These are phyloP conservation scores for Adiantum capillusveneris DNA, from an alignment of 75 land plant species.

Conservation along the genomic window DNA sequence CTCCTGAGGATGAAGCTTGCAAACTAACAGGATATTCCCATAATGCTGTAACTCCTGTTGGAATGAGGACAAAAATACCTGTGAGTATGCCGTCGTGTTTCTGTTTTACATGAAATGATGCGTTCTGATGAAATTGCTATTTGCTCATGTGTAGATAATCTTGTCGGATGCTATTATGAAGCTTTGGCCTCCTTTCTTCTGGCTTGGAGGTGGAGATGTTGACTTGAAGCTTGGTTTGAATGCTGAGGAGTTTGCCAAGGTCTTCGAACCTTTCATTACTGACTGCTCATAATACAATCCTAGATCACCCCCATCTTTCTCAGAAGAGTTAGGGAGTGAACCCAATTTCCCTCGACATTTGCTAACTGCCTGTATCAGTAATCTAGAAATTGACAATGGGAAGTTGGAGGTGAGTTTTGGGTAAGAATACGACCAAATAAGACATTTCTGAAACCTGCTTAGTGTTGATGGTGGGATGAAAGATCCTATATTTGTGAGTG, in stretches of 20 bases:
- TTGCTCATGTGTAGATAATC: conserved; percentile 66
- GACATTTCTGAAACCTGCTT: too few relatives aligned
- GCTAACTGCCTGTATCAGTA: too few relatives aligned
- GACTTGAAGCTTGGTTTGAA: conserved; percentile 87
- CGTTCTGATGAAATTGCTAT: too few relatives aligned
- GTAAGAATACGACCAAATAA: too few relatives aligned
- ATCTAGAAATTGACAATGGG: too few relatives aligned
- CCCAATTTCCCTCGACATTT: too few relatives aligned
- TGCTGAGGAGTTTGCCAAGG: conserved; percentile 60
- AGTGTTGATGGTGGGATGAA: too few relatives aligned
- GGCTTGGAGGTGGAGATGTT: conserved; percentile 96
- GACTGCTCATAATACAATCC: conserved; percentile 50
- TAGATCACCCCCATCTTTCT: too few relatives aligned
- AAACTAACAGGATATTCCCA: conserved; percentile 84
- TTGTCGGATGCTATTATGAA: conserved; percentile 83
- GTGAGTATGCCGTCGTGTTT: conserved; percentile 28
- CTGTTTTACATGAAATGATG: too few relatives aligned
- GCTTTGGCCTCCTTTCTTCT: conserved; percentile 75
- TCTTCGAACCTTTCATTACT: conserved; percentile 69
- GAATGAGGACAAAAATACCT: conserved; percentile 89
- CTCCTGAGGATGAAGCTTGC: conserved; percentile 84
- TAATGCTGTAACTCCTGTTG: conserved; percentile 95
- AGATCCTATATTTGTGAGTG: too few relatives aligned
- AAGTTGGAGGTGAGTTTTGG: too few relatives aligned
- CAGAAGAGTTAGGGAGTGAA: too few relatives aligned